Evolutionary conservation across 176 grass and related monocot genomes (phyloP), one percentile per base, ranked within the genome.

Genomic region (Aegilops speltoides): DNA sequence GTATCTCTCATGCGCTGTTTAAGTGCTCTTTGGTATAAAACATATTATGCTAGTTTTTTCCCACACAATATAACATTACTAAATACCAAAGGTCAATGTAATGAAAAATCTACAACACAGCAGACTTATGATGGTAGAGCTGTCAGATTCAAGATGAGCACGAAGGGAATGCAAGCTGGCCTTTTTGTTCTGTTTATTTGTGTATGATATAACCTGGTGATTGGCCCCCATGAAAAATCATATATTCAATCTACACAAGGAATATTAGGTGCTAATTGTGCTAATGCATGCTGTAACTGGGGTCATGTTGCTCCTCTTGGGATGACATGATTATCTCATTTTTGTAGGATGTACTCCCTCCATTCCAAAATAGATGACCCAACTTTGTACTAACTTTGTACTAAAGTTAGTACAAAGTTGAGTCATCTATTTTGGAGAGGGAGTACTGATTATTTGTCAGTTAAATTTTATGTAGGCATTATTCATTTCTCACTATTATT

Each of bases 401-500:
- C n/a, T n/a, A n/a, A 28, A 28, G 28, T 28, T 28, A 28, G 28
- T 28, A 28, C 28, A 28, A 28, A 28, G 28, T 28, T 28, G 28
- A 28, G 28, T 28, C 28, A 28, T 28, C 28, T 28, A 28, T 28
- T 28, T 28, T 28, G 28, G 28, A 28, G 28, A 28, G 28, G 28
- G 28, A 28, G 8, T 54, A 76, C 75, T 15, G 8, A 34, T 15
- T 57, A 24, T 56, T 81, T 8, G 17, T 50, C 15, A 54, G 19
- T 62, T 41, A 37, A 75, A 33, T 57, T 84, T 82, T 83, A 61
- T 40, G 16, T 83, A 31, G 9, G 60, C 60, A n/a, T 26, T 84
- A 37, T 22, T 88, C 12, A 81, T 56, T 80, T 70, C 32, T 41
- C 60, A 77, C 90, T 56, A 81, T 77, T 82, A 17, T 92, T 73